These are phyloP conservation scores for Melaleuca alternifolia DNA, from an alignment of 345 rosid genomes.

Conservation along the genomic window DNA sequence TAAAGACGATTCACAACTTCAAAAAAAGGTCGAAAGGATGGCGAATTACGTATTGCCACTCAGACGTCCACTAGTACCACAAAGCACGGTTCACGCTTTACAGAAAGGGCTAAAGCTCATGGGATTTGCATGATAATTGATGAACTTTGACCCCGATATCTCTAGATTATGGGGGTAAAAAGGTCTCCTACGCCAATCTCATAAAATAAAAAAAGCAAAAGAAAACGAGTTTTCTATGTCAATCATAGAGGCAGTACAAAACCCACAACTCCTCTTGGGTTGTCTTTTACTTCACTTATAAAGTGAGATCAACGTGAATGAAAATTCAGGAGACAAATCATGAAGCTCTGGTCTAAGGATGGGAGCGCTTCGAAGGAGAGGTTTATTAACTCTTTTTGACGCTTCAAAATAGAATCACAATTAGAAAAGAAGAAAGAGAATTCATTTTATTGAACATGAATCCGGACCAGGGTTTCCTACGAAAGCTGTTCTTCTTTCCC, in stretches of 20 bases:
- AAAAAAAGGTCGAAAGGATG: neutral
- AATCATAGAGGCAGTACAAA: neutral
- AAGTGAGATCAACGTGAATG: neutral
- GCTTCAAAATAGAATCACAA: neutral
- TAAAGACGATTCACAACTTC: neutral
- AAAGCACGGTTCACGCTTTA: neutral
- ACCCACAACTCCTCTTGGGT: neutral
- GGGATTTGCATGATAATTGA: neutral
- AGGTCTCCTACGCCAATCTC: neutral
- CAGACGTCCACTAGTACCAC: neutral
- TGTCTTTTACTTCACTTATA: neutral
- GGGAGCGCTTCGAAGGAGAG: neutral
- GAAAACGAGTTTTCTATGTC: neutral
- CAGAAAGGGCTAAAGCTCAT: neutral
- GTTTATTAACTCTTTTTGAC: neutral
- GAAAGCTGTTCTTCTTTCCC: neutral
- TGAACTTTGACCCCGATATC: neutral
- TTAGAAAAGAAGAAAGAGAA: neutral
- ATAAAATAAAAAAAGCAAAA: neutral
- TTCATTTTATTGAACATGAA: neutral
- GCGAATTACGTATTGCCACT: neutral
- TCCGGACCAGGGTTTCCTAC: neutral
- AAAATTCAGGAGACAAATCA: neutral
- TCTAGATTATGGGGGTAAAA: neutral
- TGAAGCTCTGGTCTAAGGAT: neutral